Percentiles rank a stretch among this genome's conserved stretches.
Evolutionary conservation across 148 eudicot species (phyloP).

Genomic region (Vaccinium macrocarpon): DNA sequence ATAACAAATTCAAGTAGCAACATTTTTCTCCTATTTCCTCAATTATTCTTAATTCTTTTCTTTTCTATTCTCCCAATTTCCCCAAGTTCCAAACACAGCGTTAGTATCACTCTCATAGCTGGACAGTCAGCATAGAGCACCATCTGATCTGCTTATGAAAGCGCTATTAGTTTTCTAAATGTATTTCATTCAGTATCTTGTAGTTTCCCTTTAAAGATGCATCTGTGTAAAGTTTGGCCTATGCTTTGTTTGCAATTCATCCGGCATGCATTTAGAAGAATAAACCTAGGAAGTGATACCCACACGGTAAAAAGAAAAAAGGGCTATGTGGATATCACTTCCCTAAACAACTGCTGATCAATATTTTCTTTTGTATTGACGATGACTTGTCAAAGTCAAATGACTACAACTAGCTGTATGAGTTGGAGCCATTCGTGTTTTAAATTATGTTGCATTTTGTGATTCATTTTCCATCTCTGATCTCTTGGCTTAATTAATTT

Average conservation of each 20-base stretch:
- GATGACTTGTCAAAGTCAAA: not conserved
- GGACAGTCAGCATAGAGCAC: not conserved
- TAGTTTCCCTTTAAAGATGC: not conserved
- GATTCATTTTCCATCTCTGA: not conserved
- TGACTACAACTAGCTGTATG: not conserved
- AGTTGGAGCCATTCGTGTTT: not conserved
- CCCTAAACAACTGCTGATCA: not conserved
- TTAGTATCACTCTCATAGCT: not conserved
- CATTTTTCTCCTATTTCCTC: too few relatives aligned
- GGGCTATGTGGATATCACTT: not conserved
- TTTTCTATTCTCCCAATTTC: too few relatives aligned
- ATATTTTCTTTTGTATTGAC: not conserved
- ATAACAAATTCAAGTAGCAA: too few relatives aligned
- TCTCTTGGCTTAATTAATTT: not conserved
- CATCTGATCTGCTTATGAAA: not conserved
- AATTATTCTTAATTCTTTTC: too few relatives aligned
- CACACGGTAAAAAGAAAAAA: not conserved
- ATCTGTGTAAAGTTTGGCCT: not conserved
- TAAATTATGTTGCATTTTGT: not conserved
- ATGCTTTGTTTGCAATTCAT: constrained; percentile 3
- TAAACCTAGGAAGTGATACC: not conserved
- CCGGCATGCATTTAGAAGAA: not conserved
- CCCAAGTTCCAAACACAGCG: too few relatives aligned
- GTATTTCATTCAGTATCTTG: not conserved
- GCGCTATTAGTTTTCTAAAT: not conserved